A percentile compares a stretch with the other conserved stretches of the same genome.
Evolutionary conservation across 2,329 filamentous ascomycete genomes (phyloP).

Genomic region (Dactylellina drechsleri): DNA sequence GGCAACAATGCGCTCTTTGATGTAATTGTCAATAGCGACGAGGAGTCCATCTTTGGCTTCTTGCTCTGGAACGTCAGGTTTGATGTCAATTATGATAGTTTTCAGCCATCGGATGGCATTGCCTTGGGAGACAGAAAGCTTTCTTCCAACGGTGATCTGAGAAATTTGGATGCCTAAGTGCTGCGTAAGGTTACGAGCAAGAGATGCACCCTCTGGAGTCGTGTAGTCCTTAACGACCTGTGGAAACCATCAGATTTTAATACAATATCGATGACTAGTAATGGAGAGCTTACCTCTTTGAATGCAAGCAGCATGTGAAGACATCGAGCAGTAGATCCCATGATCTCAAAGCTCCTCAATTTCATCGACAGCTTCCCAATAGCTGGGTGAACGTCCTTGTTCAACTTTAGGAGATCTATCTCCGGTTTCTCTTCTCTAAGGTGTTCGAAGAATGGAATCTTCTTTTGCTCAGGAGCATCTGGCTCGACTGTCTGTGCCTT

Average conservation of each 20-base stretch:
- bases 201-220: slow-evolving; percentile 82
- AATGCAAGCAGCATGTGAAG: slow-evolving; percentile 89
- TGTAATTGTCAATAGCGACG: slow-evolving; percentile 85
- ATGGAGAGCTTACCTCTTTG: slow-evolving; percentile 72
- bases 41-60: slow-evolving; percentile 82
- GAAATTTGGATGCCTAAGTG: slow-evolving; percentile 94
- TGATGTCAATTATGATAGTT: slow-evolving; percentile 87
- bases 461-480: slow-evolving; percentile 52
- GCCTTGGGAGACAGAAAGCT: slow-evolving; percentile 95
- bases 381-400: slow-evolving; percentile 84
- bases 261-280: slow-evolving; percentile 1
- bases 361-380: slow-evolving; percentile 87
- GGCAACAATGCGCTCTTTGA: slow-evolving; percentile 86
- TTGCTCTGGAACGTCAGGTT: slow-evolving; percentile 82
- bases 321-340: slow-evolving; percentile 86
- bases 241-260: slow-evolving; percentile 11
- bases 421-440: slow-evolving; percentile 67
- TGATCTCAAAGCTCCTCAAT: slow-evolving; percentile 86
- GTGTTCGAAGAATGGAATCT: slow-evolving; percentile 58
- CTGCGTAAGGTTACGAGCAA: slow-evolving; percentile 91
- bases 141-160: slow-evolving; percentile 91
- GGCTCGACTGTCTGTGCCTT: slow-evolving; percentile 66
- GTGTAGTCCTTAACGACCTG: slow-evolving; percentile 93
- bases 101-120: slow-evolving; percentile 97
- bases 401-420: slow-evolving; percentile 73